Evolutionary conservation across 164 flowering plant species (phyloP), one percentile per base, ranked within the genome.

Genomic region (Akebia trifoliata): DNA sequence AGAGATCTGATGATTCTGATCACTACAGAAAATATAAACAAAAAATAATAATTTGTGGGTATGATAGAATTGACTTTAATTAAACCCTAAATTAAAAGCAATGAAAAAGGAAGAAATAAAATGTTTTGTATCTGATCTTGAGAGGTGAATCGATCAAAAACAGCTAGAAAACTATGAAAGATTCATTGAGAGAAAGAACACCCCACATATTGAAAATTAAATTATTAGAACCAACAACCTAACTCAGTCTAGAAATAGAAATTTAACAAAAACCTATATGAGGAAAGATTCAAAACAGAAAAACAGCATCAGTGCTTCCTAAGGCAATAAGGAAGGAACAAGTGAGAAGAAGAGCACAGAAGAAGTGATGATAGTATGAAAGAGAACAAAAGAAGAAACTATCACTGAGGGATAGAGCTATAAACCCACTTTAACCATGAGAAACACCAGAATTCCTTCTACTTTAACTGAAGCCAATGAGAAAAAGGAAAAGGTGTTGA

Each of bases 381-480:
- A 29, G 46, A 51, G 64, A 69, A 61, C 36, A 71, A 72, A 66
- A 76, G 79, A 69, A 61, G 76, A 76, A 76, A 73, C 74, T 72
- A 74, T 63, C 30, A 54, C 49, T 57, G 67, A 43, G 40, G 47
- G 76, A 17, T 69, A 46, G 78, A 71, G 71, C 70, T 75, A 78
- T 75, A 79, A 76, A 80, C 67, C 65, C 54, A 66, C 82, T 83
- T 85, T 78, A 79, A 70, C 70, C 69, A 68, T 64, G 62, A 49
- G 74, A 76, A 72, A 73, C 74, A 79, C 66, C 77, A 73, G 77
- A 79, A 69, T 64, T 76, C 59, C 60, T 66, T 67, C 79, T 24
- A 74, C 90, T 82, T 87, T 87, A 83, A 84, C 88, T 63, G 95
- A 79, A 84, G 72, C 63, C 65, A 60, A 65, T 56, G 73, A 59